phyloP scores from a whole-genome alignment of 2,329 filamentous ascomycete species.

The Pseudovirgaria hyperparasitica region DNA sequence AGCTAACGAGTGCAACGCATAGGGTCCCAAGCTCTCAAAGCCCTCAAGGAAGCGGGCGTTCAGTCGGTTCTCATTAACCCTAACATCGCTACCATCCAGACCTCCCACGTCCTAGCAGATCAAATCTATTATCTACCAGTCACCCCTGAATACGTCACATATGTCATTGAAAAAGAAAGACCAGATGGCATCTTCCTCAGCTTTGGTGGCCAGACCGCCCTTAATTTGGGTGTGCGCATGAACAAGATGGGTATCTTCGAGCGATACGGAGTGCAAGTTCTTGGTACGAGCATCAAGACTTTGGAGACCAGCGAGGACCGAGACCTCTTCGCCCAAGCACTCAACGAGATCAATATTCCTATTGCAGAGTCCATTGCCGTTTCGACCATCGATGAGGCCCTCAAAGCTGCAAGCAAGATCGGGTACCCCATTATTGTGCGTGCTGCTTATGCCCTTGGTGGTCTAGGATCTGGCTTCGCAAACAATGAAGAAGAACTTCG shows the following conservation, averaged over 20 bases:
- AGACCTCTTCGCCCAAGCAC: constrained; percentile 87
- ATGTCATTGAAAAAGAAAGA: constrained; percentile 91
- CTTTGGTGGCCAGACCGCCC: constrained; percentile 92
- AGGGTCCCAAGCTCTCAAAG: constrained; percentile 95
- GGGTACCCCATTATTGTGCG: constrained; percentile 98
- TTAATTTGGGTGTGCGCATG: constrained; percentile 96
- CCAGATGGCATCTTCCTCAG: constrained; percentile 96
- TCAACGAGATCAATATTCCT: constrained; percentile 94
- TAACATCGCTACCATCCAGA: constrained; percentile 97
- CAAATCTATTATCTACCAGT: constrained; percentile 98
- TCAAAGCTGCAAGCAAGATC: constrained; percentile 72
- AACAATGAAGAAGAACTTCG: constrained; percentile 87
- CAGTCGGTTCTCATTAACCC: constrained; percentile 90
- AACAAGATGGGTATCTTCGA: constrained; percentile 91
- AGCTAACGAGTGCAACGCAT: constrained; percentile 6
- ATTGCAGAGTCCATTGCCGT: constrained; percentile 95
- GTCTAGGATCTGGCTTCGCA: constrained; percentile 91
- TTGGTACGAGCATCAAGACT: constrained; percentile 89
- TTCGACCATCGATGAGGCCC: constrained; percentile 77
- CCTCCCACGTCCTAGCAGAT: constrained; percentile 87
- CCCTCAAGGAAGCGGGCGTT: constrained; percentile 88
- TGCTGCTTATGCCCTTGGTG: constrained; percentile 90
- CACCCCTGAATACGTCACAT: constrained; percentile 92
- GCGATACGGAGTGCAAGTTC: constrained; percentile 86
- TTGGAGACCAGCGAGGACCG: constrained; percentile 91